Evolutionary conservation across 2,329 filamentous ascomycete species (phyloP).

Genomic region (Calonectria pteridis): DNA sequence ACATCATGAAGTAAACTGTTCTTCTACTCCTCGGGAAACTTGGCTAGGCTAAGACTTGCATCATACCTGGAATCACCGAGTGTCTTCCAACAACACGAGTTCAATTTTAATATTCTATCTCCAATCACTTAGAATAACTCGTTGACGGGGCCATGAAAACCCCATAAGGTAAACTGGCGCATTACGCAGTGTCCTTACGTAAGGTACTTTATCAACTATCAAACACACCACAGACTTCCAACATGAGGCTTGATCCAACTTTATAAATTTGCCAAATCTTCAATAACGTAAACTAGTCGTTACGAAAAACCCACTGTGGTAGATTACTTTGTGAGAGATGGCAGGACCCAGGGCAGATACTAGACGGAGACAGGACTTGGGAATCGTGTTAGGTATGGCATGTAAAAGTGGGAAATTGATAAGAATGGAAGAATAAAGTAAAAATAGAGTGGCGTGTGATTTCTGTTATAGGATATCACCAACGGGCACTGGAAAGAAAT

Average conservation of each 20-base stretch:
- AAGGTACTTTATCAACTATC: background rate
- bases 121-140: background rate
- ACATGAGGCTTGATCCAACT: background rate
- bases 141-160: background rate
- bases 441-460: background rate
- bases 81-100: background rate
- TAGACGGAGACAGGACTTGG: background rate
- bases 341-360: background rate
- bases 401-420: background rate
- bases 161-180: background rate
- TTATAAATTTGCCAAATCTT: background rate
- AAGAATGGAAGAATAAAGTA: background rate
- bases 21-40: background rate
- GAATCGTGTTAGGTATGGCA: too few species aligned
- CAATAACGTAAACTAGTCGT: background rate
- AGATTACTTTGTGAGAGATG: background rate
- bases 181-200: background rate
- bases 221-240: background rate
- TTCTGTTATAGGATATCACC: background rate
- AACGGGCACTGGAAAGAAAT: background rate
- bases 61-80: background rate
- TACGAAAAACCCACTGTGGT: background rate
- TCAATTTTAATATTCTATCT: background rate
- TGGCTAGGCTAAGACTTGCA: background rate
- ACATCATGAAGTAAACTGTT: background rate